Percentiles rank a stretch among this genome's conserved stretches.
Evolutionary conservation across 495 filamentous ascomycete species (phyloP).

Genomic region (Schizothecium vesticola): DNA sequence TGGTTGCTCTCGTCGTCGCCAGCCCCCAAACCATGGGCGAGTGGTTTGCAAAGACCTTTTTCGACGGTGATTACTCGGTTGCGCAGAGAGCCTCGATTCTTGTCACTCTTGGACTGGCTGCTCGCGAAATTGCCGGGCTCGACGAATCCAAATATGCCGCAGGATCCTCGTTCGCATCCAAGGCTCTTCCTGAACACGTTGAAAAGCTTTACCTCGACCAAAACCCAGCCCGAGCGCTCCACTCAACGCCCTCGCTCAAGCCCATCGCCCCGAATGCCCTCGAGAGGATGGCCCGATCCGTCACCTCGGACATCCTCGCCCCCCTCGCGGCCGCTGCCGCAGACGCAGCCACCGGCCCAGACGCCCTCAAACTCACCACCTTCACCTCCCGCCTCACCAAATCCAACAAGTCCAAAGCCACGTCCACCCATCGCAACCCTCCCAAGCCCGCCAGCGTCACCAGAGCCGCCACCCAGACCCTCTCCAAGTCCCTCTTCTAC

Average conservation of each 20-base stretch:
- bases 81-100: slow-evolving; percentile 76
- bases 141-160: slow-evolving; percentile 54
- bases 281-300: slow-evolving; percentile 51
- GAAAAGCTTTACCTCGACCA: slow-evolving; percentile 43
- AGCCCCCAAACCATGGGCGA: slow-evolving; percentile 71
- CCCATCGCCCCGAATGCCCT: slow-evolving; percentile 53
- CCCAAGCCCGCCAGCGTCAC: slow-evolving; percentile 61
- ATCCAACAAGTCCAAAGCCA: slow-evolving; percentile 16
- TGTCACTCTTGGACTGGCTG: slow-evolving; percentile 72
- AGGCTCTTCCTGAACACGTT: slow-evolving; percentile 57
- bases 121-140: slow-evolving; percentile 82
- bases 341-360: slow-evolving; percentile 66
- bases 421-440: slow-evolving; percentile 23
- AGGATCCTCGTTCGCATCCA: slow-evolving; percentile 60
- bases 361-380: slow-evolving; percentile 67
- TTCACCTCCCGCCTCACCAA: slow-evolving; percentile 39
- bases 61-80: slow-evolving; percentile 85
- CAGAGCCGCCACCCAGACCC: slow-evolving; percentile 69
- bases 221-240: slow-evolving; percentile 9
- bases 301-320: slow-evolving; percentile 66
- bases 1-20: slow-evolving; percentile 76
- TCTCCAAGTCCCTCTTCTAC: slow-evolving; percentile 76
- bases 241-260: slow-evolving; percentile 37
- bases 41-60: slow-evolving; percentile 81
- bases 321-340: slow-evolving; percentile 72